These are phyloP conservation scores for Kandelia obovata DNA, from an alignment of 345 rosid species.

Conservation along the genomic window DNA sequence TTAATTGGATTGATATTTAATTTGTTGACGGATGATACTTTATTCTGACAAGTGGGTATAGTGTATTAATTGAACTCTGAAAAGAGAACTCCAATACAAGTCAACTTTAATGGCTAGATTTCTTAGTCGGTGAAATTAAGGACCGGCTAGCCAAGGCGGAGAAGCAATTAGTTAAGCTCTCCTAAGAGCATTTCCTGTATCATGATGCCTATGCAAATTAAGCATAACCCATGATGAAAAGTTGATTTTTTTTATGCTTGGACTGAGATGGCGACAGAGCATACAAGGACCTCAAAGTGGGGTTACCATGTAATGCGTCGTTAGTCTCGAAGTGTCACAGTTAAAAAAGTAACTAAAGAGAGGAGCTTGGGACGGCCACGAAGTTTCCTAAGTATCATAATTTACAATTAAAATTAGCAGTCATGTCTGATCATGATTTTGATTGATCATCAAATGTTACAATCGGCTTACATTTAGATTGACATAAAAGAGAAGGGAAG, in stretches of 20 bases:
- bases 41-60: no score
- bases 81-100: background rate
- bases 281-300: background rate
- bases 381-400: no score
- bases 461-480: background rate
- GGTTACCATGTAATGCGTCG: background rate
- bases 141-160: background rate
- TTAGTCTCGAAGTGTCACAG: no score
- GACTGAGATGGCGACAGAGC: slow-evolving; percentile 5
- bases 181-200: no score
- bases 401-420: background rate
- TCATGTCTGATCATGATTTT: slow-evolving; percentile 13
- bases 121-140: background rate
- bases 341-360: no score
- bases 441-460: slow-evolving; percentile 16
- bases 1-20: no score
- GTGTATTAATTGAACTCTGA: background rate
- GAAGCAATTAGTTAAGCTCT: no score
- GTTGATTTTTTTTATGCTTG: background rate
- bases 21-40: no score
- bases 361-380: no score
- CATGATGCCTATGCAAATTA: no score
- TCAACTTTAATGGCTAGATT: background rate
- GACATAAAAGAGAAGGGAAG: slow-evolving; percentile 1
- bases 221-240: no score